phyloP scores from a whole-genome alignment of 2,329 filamentous ascomycete genomes.

The Clonostachys byssicola region DNA sequence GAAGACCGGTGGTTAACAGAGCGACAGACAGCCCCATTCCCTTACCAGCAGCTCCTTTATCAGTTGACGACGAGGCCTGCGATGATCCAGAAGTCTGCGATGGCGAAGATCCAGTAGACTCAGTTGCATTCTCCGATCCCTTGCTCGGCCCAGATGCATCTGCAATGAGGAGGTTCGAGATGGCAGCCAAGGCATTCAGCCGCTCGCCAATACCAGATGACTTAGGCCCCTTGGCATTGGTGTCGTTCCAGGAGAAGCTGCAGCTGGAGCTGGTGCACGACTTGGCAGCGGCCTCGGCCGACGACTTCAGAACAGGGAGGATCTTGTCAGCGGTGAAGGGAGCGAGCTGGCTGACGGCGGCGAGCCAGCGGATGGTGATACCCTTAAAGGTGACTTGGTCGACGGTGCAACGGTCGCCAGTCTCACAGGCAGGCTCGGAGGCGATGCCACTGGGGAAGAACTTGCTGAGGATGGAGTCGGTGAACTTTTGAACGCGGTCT shows the following conservation, averaged over 20 bases:
- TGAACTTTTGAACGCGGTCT: constrained; percentile 47
- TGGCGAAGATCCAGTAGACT: background rate
- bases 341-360: constrained; percentile 53
- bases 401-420: constrained; percentile 50
- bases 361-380: constrained; percentile 62
- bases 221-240: constrained; percentile 42
- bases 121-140: background rate
- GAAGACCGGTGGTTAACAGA: background rate
- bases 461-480: constrained; percentile 40
- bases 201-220: constrained; percentile 52
- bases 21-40: background rate
- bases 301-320: constrained; percentile 50
- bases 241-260: constrained; percentile 56
- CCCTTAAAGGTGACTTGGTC: constrained; percentile 74
- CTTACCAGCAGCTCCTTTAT: background rate
- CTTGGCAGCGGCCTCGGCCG: constrained; percentile 53
- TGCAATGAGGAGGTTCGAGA: constrained; percentile 43
- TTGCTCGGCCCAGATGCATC: constrained; percentile 31
- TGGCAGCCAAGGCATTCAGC: constrained; percentile 52
- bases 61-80: background rate
- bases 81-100: too few relatives aligned
- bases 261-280: constrained; percentile 60
- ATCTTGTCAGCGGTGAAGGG: constrained; percentile 53
- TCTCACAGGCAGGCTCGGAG: constrained; percentile 65
- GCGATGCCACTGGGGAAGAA: constrained; percentile 57